Conservation (phyloP, 2,329 filamentous ascomycete species). For the Exophiala oligosperma region DNA sequence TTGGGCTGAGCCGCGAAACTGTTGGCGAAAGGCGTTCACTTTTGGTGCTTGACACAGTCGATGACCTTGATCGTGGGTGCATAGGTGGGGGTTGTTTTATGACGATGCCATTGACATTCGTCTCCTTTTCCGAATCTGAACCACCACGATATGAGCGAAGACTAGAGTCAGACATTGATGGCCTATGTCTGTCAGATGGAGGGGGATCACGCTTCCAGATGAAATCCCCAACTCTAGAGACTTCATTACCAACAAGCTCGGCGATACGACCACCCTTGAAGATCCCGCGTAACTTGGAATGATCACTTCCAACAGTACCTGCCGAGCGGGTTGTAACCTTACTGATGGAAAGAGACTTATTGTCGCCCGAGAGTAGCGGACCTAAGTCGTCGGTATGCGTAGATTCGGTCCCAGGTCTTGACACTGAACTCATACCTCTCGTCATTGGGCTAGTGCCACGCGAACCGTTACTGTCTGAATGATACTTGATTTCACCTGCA, state of each 20-base stretch:
- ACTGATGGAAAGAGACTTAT: slow-evolving; percentile 26
- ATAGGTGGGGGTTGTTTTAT: slow-evolving; percentile 17
- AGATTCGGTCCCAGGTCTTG: slow-evolving; percentile 12
- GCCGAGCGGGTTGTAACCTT: slow-evolving; percentile 46
- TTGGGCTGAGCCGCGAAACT: slow-evolving; percentile 7
- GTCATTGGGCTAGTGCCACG: slow-evolving; percentile 27
- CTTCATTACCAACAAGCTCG: slow-evolving; percentile 67
- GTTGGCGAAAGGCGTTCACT: slow-evolving; percentile 18
- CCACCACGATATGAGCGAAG: slow-evolving; percentile 50
- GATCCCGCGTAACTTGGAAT: slow-evolving; percentile 66
- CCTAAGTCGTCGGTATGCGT: slow-evolving; percentile 10
- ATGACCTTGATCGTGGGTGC: slow-evolving; percentile 20
- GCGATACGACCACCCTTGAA: slow-evolving; percentile 77
- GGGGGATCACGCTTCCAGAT: slow-evolving; percentile 59
- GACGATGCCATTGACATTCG: slow-evolving; percentile 30
- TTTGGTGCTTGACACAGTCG: slow-evolving; percentile 23
- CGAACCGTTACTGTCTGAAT: slow-evolving; percentile 14
- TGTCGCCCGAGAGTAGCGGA: slow-evolving; percentile 10
- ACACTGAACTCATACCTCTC: slow-evolving; percentile 20
- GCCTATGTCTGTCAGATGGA: slow-evolving; percentile 38
- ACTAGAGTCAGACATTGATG: slow-evolving; percentile 46
- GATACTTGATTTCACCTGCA: slow-evolving; percentile 7
- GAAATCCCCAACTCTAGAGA: slow-evolving; percentile 61
- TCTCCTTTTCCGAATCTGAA: slow-evolving; percentile 46
- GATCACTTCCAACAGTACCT: slow-evolving; percentile 46